Conservation (phyloP, 768 basidiomycete species). For the Amanita rimosa region DNA sequence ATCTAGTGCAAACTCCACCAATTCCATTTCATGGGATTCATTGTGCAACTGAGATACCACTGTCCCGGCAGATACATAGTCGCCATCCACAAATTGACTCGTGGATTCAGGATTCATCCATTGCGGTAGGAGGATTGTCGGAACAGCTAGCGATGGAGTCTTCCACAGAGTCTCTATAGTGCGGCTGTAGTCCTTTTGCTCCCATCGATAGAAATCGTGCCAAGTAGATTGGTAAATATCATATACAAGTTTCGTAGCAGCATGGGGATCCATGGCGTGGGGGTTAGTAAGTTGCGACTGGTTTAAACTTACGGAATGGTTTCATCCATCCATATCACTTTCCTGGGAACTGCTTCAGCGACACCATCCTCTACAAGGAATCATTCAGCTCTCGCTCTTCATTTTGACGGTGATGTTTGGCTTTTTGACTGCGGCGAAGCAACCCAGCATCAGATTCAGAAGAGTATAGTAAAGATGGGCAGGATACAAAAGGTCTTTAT, state of each 20-base stretch:
- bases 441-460: constrained; percentile 70
- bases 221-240: constrained; percentile 10
- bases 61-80: neutral
- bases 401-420: constrained; percentile 64
- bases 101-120: neutral
- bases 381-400: constrained; percentile 63
- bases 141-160: too few relatives aligned
- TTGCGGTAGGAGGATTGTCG: neutral
- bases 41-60: neutral
- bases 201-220: constrained; percentile 15
- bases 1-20: neutral
- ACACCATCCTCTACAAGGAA: constrained; percentile 72
- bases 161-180: constrained; percentile 9
- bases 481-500: constrained; percentile 76
- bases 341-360: constrained; percentile 75
- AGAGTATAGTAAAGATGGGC: constrained; percentile 66
- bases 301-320: neutral
- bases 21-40: neutral
- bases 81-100: neutral
- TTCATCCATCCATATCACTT: constrained; percentile 45
- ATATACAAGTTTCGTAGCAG: neutral
- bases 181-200: constrained; percentile 11
- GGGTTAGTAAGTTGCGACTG: too few relatives aligned
- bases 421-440: constrained; percentile 82
- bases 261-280: neutral